Evolutionary conservation across 768 basidiomycete genomes (phyloP).

Genomic region (Lactifluus echinatus): DNA sequence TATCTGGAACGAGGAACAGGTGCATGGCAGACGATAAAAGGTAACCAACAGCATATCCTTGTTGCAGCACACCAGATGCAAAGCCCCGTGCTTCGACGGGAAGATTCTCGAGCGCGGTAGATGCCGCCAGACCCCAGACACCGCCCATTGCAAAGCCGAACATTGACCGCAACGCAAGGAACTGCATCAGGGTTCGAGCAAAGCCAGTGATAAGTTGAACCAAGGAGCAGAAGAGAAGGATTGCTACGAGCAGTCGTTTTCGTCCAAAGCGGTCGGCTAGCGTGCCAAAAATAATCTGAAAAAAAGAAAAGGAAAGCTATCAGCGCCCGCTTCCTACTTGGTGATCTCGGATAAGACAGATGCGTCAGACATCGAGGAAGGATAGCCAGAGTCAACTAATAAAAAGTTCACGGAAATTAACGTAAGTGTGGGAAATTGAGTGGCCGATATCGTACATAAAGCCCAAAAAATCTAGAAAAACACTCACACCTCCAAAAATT

Average conservation of each 20-base stretch:
- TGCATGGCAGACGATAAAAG: conserved; percentile 80
- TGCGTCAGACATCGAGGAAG: neutral
- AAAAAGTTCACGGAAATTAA: too few species aligned
- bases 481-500: conserved; percentile 55
- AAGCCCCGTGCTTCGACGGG: conserved; percentile 84
- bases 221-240: conserved; percentile 60
- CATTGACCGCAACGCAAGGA: conserved; percentile 72
- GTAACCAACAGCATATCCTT: conserved; percentile 86
- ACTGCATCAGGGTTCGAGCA: conserved; percentile 61
- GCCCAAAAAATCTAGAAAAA: neutral
- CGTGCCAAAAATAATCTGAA: conserved; percentile 65
- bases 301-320: neutral
- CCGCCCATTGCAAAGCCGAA: conserved; percentile 88
- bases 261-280: conserved; percentile 81
- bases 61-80: conserved; percentile 75
- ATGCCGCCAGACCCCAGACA: conserved; percentile 75
- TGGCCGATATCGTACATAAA: too few species aligned
- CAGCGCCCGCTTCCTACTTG: neutral
- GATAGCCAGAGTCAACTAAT: too few species aligned
- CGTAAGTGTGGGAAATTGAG: too few species aligned
- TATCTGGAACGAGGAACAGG: conserved; percentile 42
- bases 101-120: conserved; percentile 81
- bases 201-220: conserved; percentile 79
- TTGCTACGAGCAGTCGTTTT: conserved; percentile 83
- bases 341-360: neutral